Evolutionary conservation across 768 basidiomycete genomes (phyloP).

Genomic region (Suillus plorans): DNA sequence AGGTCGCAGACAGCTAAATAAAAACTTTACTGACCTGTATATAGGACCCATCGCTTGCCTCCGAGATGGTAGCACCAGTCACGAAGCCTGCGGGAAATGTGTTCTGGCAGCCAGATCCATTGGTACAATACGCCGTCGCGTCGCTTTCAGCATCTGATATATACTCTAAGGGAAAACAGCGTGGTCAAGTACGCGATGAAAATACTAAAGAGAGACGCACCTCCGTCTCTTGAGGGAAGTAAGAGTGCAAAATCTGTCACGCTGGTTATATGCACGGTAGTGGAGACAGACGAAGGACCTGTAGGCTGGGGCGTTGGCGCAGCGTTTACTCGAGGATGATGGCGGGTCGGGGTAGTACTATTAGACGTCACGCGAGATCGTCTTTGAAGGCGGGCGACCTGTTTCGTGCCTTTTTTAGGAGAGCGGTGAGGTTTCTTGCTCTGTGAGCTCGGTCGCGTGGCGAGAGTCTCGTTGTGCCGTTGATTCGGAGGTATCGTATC

Average conservation of each 20-base stretch:
- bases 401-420: neutral
- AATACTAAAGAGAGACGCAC: slow-evolving; percentile 19
- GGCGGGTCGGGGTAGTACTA: neutral
- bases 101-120: slow-evolving; percentile 27
- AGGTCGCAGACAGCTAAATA: neutral
- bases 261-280: slow-evolving; percentile 36
- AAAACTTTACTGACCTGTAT: slow-evolving; percentile 33
- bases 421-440: neutral
- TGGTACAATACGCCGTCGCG: slow-evolving; percentile 37
- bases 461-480: neutral
- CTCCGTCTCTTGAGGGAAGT: slow-evolving; percentile 31
- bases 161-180: slow-evolving; percentile 26
- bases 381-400: neutral
- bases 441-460: neutral
- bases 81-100: slow-evolving; percentile 37
- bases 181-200: slow-evolving; percentile 2
- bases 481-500: neutral
- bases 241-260: slow-evolving; percentile 35
- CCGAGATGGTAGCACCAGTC: slow-evolving; percentile 33
- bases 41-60: slow-evolving; percentile 37
- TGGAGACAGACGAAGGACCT: slow-evolving; percentile 29
- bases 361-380: neutral
- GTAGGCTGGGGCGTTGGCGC: slow-evolving; percentile 43
- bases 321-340: slow-evolving; percentile 12
- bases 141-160: slow-evolving; percentile 41